Percentiles rank a stretch among this genome's conserved stretches.
Evolutionary conservation across 2,329 filamentous ascomycete genomes (phyloP).

Genomic region (Beauveria pseudobassiana): DNA sequence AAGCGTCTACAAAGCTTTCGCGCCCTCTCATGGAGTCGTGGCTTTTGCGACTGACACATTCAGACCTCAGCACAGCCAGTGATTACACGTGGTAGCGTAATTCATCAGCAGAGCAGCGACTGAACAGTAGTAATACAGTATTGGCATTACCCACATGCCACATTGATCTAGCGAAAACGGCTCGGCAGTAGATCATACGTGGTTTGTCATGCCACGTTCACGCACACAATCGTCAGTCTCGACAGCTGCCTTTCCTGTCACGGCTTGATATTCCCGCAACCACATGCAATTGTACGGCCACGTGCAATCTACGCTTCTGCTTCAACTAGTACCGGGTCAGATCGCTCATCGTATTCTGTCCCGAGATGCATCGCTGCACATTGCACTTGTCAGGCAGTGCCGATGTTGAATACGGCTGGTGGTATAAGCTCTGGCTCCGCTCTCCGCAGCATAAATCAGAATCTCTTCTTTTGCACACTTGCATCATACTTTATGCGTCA

Average conservation of each 20-base stretch:
- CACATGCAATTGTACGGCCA: background rate
- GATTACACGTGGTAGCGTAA: conserved; percentile 3
- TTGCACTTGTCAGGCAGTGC: background rate
- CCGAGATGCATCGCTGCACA: background rate
- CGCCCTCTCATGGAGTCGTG: background rate
- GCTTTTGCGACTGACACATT: conserved; percentile 4
- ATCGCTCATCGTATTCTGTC: background rate
- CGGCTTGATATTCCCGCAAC: background rate
- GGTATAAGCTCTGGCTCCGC: background rate
- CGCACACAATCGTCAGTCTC: background rate
- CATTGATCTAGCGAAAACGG: background rate
- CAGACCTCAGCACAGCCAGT: background rate
- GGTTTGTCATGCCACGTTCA: background rate
- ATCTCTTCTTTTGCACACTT: background rate
- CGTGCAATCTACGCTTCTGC: background rate
- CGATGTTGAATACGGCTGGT: too few relatives aligned
- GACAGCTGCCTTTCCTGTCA: background rate
- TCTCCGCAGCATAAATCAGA: background rate
- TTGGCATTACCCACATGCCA: conserved; percentile 1
- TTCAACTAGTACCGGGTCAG: background rate
- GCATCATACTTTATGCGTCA: background rate
- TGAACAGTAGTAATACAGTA: background rate
- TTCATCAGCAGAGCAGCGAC: background rate
- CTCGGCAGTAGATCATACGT: conserved; percentile 5
- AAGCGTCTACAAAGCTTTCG: background rate